Evolutionary conservation across 805 yeast species (phyloP), one percentile per base, ranked within the genome.

Genomic region (Ogataea parapolymorpha): DNA sequence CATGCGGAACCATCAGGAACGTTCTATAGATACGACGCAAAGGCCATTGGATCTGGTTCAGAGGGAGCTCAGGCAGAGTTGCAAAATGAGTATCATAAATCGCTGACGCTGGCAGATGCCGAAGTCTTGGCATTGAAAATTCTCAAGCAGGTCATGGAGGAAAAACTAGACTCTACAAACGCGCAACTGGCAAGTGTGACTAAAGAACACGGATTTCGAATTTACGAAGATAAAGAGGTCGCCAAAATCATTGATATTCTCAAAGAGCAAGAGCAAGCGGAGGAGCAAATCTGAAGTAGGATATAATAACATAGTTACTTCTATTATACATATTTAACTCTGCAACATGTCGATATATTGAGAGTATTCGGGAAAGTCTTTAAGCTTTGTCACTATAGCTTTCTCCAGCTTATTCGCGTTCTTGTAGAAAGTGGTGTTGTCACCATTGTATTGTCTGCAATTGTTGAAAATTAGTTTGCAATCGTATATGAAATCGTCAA

Each of bases 1-100:
- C 97, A 93, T 63, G 96, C 98, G n/a, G 99, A 93, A 67, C 99
- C 99, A 28, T 86, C 96, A 11, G 99, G 99, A 44, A 93, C 99
- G 1, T 93, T 89, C 56, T 95, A 93, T 69, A 80, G 93, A 66
- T 93, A 93, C 62, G 96, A 93, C 58, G 99, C 99, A 22, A 95
- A 93, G 68, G 99, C 99, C 10, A 93, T 95, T 57, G 99, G 99
- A 11, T 86, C 96, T 2, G 99, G 99, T 15, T 85, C 95, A 12
- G 99, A 93, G 67, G 99, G 99, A 50, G 99, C 99, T 2, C 99
- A 95, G 67, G 84, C 96, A 2, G 99, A 93, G 65, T 74, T 93
- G 59, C 96, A 90, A 65, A 91, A 90, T 59, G 96, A 93, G 68
- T 93, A 93, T 68, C 98, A 91, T 67, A 83, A 83, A 51, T 86